Percentiles rank a stretch among this genome's conserved stretches.
Evolutionary conservation across 345 rosid genomes (phyloP).

Genomic region (Eutrema heterophyllum): DNA sequence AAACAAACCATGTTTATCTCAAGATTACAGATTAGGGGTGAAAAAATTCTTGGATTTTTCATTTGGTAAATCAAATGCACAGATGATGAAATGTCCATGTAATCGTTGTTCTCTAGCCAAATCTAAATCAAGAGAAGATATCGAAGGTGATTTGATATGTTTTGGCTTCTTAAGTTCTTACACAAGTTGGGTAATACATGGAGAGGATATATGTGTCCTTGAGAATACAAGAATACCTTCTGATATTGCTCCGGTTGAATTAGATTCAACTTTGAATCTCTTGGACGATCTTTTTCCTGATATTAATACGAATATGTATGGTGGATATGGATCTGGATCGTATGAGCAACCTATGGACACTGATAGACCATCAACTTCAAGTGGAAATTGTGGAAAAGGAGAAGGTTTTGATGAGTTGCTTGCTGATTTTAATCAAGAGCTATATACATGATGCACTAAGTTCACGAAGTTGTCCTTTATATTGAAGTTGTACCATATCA

Average conservation of each 20-base stretch:
- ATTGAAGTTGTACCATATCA: background rate
- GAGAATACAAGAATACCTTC: background rate
- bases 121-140: background rate
- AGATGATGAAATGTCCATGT: background rate
- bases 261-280: background rate
- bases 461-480: background rate
- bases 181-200: no score
- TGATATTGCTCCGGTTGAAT: background rate
- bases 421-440: background rate
- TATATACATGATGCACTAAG: no score
- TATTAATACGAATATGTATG: background rate
- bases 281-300: background rate
- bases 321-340: background rate
- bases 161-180: background rate
- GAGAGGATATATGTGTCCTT: background rate
- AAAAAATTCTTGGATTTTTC: background rate
- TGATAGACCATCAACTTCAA: background rate
- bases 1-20: background rate
- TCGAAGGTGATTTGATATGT: background rate
- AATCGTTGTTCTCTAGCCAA: background rate
- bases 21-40: background rate
- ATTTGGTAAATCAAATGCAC: background rate
- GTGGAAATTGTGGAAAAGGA: background rate
- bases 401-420: background rate
- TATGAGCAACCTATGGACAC: background rate